Evolutionary conservation across 2,329 filamentous ascomycete genomes (phyloP), one percentile per base, ranked within the genome.

Genomic region (Pseudocercospora musae): DNA sequence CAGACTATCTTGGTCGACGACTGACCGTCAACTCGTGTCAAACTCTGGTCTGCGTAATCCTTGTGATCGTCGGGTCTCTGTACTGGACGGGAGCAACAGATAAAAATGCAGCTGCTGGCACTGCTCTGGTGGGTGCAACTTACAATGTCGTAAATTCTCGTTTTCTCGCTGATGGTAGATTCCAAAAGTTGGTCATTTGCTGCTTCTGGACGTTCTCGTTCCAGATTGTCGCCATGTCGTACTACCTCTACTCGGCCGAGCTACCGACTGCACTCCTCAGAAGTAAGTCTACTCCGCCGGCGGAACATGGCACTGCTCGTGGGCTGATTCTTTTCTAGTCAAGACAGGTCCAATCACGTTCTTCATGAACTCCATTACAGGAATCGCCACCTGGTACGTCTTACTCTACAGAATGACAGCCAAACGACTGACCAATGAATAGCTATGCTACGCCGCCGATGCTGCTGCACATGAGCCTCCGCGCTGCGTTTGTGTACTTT

Each of bases 201-300:
- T 59, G 57, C 46, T 59, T 59, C 44, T 59, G 57, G 57, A 59
- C 57, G 7, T 52, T 52, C 15, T 18, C 57, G n/a, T 59, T 59
- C 57, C 57, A 59, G 44, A 59, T 59, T 29, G 33, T 59, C 15
- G 27, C 57, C 6, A 23, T 59, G 18, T 59, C 57, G 8, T 59
- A 59, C 27, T 59, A 59, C 46, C 44, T 59, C 10, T 59, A 37
- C 27, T 59, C 57, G 9, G 57, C 57, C 1, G 57, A 59, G 23
- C 20, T 59, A 10, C 57, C 57, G 20, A 50, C 57, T 33, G 57
- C 57, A 10, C 57, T 59, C 23, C 46, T 59, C 8, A 44, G 57
- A 23, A 52, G 44, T 48, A 23, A 23, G 44, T 18, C 5, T 18
- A 7, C 37, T 40, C 15, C 15, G n/a, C 15, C 15, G n/a, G 37